phyloP scores from a whole-genome alignment of 2,329 filamentous ascomycete genomes.

The Botrytis medusae region DNA sequence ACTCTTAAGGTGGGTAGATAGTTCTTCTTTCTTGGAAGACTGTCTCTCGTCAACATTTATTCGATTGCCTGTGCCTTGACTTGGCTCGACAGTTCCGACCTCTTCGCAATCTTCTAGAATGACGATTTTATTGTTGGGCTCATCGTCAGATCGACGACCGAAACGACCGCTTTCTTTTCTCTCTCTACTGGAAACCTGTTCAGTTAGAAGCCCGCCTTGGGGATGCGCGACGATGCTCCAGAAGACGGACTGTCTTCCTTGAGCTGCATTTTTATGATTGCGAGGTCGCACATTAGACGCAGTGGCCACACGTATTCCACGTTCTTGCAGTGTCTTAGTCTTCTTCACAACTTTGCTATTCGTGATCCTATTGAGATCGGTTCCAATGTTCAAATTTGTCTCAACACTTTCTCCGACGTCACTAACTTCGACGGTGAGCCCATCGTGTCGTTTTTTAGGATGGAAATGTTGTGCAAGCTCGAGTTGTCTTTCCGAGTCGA shows the following conservation, averaged over 20 bases:
- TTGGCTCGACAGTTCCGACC: too few species aligned
- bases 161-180: not conserved
- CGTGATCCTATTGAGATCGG: rapidly evolving
- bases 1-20: not conserved
- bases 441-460: not conserved
- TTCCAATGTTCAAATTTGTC: too few species aligned
- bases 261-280: not conserved
- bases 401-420: not conserved
- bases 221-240: not conserved
- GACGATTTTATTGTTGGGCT: not conserved
- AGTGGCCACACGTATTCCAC: too few species aligned
- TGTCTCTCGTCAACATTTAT: not conserved
- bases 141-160: not conserved
- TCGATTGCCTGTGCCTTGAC: not conserved
- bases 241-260: not conserved
- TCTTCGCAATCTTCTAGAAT: not conserved
- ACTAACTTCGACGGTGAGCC: not conserved
- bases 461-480: not conserved
- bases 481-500: not conserved
- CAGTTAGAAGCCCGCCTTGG: not conserved
- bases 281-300: too few species aligned
- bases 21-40: too few species aligned
- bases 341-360: not conserved
- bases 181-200: not conserved
- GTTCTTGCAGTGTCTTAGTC: too few species aligned